Base-by-base conservation (phyloP, 2,329 filamentous ascomycete species). In the Xylaria sp. region DNA sequence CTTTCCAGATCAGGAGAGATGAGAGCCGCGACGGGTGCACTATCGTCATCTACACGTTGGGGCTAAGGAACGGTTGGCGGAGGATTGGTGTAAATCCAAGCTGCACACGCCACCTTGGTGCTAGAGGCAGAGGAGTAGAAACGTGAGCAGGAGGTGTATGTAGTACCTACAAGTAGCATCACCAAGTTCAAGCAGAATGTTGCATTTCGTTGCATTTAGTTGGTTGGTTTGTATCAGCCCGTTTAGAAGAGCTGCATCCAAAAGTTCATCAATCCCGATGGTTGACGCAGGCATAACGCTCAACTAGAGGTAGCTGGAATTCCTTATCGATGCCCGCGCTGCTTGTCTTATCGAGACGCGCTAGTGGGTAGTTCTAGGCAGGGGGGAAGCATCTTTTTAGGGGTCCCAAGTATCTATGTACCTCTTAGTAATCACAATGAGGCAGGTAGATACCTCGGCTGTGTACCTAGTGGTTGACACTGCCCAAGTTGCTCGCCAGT, bases 311-410 rank as follows among this genome's bases (percentile, higher is more conserved):
- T 52, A 55, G 64, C 69, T 64, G 53, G 63, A 69, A 69, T 65
- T 67, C 63, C 68, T 73, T 74, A 74, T 74, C 71, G 59, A 55
- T 62, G 65, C 64, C 61, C 65, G 28, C 64, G 68, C 67, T 58
- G 55, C 63, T 59, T 35, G 31, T 37, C 67, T 70, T 72, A 71
- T 72, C 70, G 28, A 38, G 15, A 40, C 57, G 49, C 70, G 64
- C 71, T 71, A 72, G 56, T 62, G 60, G 64, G 55, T 67, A 57
- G 57, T 49, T 31, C 17, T 23, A 35, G 45, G 25, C 42, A 60
- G 63, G 56, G 63, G 53, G 58, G 40, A 15, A 14, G 25, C 46
- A 21, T 37, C 17, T 21, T 37, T 50, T 21, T 31, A 23, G 9
- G 31, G 25, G 46, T 9, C 28, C 28, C 17, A 47, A 31, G 25